Conservation (phyloP, 148 eudicot species). For the Fallopia convolvulus region DNA sequence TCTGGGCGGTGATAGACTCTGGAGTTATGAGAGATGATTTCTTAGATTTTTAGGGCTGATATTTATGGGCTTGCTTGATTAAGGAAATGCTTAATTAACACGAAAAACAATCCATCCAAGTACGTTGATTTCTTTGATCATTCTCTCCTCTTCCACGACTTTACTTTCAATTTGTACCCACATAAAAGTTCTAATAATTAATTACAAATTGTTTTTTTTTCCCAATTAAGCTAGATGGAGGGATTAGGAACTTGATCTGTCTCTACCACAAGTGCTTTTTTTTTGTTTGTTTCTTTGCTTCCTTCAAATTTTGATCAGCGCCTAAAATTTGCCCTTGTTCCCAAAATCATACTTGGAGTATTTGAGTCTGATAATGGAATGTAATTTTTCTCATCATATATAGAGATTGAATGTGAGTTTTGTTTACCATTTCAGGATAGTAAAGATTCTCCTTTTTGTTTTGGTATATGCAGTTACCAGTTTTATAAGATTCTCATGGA, state of each 20-base stretch:
- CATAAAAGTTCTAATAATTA: too few species aligned
- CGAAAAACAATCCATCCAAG: too few species aligned
- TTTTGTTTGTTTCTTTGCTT: background rate
- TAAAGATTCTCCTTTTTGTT: background rate
- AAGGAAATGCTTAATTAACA: too few species aligned
- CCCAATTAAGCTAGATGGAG: background rate
- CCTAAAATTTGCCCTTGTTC: background rate
- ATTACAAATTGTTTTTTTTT: too few species aligned
- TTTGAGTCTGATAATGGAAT: background rate
- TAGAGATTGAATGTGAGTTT: background rate
- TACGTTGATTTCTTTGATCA: background rate
- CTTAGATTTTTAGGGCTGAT: background rate
- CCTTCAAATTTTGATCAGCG: background rate
- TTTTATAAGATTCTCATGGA: background rate
- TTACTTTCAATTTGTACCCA: background rate
- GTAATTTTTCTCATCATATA: background rate
- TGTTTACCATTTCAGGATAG: background rate
- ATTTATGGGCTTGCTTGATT: background rate
- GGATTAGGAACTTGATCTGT: background rate
- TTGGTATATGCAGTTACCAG: background rate
- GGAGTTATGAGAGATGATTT: constrained; percentile 36
- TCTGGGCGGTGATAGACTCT: constrained; percentile 22
- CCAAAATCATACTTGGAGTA: background rate
- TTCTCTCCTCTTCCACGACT: background rate
- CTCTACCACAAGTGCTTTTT: background rate